These are phyloP conservation scores for Diaporthe sp. DNA, from an alignment of 2,329 filamentous ascomycete genomes.

Conservation along the genomic window DNA sequence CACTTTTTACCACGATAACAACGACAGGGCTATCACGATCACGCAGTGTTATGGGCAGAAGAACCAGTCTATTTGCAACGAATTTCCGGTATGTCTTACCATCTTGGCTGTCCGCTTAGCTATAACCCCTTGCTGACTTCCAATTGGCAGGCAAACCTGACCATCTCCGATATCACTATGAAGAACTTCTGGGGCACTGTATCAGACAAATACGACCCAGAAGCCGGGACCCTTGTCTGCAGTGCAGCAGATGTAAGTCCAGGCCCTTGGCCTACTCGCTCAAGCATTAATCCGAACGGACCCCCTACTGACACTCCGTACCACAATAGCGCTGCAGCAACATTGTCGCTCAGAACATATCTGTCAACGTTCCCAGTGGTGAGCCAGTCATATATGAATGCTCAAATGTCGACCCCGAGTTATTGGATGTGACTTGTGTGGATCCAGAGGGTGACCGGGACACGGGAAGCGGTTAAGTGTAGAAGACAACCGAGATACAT, in stretches of 20 bases:
- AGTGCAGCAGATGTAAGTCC: slow-evolving; percentile 14
- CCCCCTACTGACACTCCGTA: background rate
- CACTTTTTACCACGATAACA: slow-evolving; percentile 66
- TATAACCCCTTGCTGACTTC: background rate
- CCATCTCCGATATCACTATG: slow-evolving; percentile 68
- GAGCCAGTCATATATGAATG: background rate
- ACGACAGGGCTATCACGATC: slow-evolving; percentile 72
- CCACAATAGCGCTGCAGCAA: slow-evolving; percentile 8
- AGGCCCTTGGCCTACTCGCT: background rate
- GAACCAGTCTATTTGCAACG: slow-evolving; percentile 48
- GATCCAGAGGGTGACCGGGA: background rate
- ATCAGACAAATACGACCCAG: slow-evolving; percentile 1
- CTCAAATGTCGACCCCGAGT: slow-evolving; percentile 8
- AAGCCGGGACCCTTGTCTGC: slow-evolving; percentile 7
- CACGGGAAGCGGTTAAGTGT: background rate
- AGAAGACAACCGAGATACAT: too few species aligned
- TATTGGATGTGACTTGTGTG: slow-evolving; percentile 3
- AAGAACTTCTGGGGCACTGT: slow-evolving; percentile 59
- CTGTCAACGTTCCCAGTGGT: slow-evolving; percentile 17
- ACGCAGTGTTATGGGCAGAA: slow-evolving; percentile 70
- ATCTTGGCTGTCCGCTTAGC: background rate
- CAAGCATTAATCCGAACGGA: background rate
- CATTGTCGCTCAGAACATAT: slow-evolving; percentile 7
- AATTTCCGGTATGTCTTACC: slow-evolving; percentile 44
- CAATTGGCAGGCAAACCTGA: slow-evolving; percentile 51